A percentile compares a stretch with the other conserved stretches of the same genome.
Evolutionary conservation across 1,284 basidiomycete genomes (phyloP).

Genomic region (Ganoderma meredithae): DNA sequence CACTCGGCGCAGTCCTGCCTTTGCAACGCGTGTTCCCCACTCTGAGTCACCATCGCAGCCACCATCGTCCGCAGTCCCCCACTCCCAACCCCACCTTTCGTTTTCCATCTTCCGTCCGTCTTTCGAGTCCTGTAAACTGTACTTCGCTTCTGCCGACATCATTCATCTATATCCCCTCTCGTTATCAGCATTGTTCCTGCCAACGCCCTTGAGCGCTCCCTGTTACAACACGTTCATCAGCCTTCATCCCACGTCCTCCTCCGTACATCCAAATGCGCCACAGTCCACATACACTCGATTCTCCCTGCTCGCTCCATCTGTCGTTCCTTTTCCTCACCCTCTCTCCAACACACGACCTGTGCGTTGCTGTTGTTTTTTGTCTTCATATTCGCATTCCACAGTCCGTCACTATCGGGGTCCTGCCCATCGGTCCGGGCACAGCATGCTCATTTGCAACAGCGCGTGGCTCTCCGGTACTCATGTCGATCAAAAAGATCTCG

Average conservation of each 20-base stretch:
- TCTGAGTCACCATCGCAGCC: not conserved
- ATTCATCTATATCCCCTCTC: too few relatives aligned
- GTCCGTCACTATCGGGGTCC: not conserved
- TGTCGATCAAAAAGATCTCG: conserved; percentile 9
- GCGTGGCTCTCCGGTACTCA: not conserved
- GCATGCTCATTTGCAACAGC: not conserved
- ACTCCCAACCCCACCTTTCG: too few relatives aligned
- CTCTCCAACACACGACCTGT: not conserved
- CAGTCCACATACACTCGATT: not conserved
- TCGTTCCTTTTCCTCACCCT: not conserved
- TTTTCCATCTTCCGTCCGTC: too few relatives aligned
- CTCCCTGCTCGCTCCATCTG: not conserved
- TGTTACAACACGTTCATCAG: too few relatives aligned
- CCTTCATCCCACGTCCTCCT: too few relatives aligned
- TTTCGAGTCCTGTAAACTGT: too few relatives aligned
- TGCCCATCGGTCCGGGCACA: not conserved
- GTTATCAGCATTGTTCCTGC: too few relatives aligned
- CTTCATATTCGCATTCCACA: not conserved
- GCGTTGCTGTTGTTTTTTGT: too few relatives aligned
- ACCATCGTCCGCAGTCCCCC: not conserved
- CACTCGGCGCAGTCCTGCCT: not conserved
- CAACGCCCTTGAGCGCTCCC: too few relatives aligned
- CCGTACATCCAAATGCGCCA: too few relatives aligned
- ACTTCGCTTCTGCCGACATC: too few relatives aligned
- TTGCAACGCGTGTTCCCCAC: not conserved